Percentiles rank a stretch among this genome's conserved stretches.
phyloP scores from a whole-genome alignment of 768 basidiomycete genomes.

The Psilocybe sp. region DNA sequence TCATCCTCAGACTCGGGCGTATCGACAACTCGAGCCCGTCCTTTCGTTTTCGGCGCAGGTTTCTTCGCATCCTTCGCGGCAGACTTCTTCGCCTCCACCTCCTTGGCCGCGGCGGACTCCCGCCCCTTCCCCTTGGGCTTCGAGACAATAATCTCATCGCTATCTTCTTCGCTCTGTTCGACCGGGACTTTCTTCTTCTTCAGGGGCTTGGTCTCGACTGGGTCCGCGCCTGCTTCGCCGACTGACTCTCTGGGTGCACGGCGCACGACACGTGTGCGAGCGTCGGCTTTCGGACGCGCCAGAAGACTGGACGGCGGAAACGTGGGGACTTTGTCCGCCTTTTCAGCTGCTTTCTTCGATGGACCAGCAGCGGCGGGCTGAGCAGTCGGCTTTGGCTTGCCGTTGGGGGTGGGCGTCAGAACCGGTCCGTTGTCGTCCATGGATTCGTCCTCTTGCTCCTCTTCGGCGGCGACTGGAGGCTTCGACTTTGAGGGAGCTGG shows the following conservation, averaged over 20 bases:
- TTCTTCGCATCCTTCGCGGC: not conserved
- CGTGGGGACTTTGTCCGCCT: not conserved
- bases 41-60: not conserved
- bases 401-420: not conserved
- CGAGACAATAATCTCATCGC: not conserved
- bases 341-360: not conserved
- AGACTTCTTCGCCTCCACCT: not conserved
- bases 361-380: too few species aligned
- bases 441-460: slow-evolving; percentile 2
- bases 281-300: not conserved
- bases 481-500: too few species aligned
- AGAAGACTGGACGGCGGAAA: not conserved
- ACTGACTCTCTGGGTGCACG: not conserved
- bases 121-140: not conserved
- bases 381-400: not conserved
- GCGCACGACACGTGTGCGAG: not conserved
- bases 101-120: not conserved
- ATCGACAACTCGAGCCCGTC: not conserved
- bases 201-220: too few species aligned
- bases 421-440: not conserved
- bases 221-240: too few species aligned
- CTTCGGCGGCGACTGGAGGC: not conserved
- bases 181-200: too few species aligned
- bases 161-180: too few species aligned
- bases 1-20: slow-evolving; percentile 8